phyloP scores from a whole-genome alignment of 306 rosid genomes.

The Castanospermum australe region DNA sequence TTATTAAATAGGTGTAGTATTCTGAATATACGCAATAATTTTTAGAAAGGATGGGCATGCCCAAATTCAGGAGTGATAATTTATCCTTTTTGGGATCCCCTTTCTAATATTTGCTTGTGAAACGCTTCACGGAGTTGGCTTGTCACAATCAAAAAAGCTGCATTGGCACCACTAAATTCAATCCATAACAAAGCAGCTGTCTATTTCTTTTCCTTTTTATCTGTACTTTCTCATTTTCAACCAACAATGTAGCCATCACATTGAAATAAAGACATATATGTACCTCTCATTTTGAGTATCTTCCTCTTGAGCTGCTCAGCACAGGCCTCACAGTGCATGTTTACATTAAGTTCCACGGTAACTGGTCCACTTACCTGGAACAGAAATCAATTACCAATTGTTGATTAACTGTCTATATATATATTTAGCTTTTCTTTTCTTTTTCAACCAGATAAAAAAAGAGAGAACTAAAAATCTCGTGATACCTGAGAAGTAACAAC shows the following conservation, averaged over 20 bases:
- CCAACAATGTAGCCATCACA: constrained; percentile 22
- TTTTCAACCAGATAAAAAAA: background rate
- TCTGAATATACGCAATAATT: no score
- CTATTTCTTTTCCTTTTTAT: constrained; percentile 1
- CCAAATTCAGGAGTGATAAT: constrained; percentile 13
- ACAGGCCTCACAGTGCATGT: constrained; percentile 98
- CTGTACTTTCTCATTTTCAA: background rate
- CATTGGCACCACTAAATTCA: background rate
- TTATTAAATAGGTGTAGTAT: no score
- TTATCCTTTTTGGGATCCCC: constrained; percentile 29
- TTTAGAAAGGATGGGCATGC: constrained; percentile 8
- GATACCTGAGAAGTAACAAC: constrained; percentile 87
- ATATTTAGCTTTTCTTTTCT: background rate
- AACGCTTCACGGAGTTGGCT: constrained; percentile 5
- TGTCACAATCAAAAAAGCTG: constrained; percentile 28
- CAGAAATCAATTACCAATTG: background rate
- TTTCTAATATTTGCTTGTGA: background rate
- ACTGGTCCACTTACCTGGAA: constrained; percentile 67
- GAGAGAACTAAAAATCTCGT: background rate
- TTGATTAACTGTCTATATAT: background rate
- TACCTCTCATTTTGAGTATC: constrained; percentile 97
- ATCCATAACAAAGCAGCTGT: constrained; percentile 17
- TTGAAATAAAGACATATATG: constrained; percentile 9
- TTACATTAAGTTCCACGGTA: constrained; percentile 82
- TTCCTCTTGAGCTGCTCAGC: constrained; percentile 86